Evolutionary conservation across 2,329 filamentous ascomycete species (phyloP).

Genomic region (Botryosphaeria dothidea): DNA sequence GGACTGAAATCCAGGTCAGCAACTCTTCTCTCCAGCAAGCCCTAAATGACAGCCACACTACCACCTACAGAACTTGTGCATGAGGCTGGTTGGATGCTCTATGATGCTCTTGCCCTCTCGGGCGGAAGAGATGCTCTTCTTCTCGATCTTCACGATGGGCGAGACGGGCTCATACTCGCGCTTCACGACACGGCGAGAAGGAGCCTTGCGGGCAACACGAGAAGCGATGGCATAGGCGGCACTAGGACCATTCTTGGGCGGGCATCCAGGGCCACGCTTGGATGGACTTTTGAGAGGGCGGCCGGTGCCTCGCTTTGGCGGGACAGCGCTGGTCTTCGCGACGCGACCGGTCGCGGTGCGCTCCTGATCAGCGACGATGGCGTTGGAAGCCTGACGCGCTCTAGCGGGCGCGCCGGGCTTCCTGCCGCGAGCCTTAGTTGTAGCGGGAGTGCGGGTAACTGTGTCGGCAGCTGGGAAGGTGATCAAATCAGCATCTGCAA

Average conservation of each 20-base stretch:
- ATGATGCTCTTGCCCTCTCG: not conserved
- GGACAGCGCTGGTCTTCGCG: not conserved
- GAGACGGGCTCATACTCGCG: conserved; percentile 1
- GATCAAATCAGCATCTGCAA: not conserved
- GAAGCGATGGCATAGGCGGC: not conserved
- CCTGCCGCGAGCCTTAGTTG: not conserved
- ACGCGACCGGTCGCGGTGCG: not conserved
- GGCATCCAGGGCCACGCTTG: not conserved
- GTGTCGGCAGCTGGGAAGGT: not conserved
- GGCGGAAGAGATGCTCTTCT: not conserved
- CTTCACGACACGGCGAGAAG: not conserved
- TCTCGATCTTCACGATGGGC: not conserved
- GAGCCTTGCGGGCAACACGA: not conserved
- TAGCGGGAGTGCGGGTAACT: not conserved
- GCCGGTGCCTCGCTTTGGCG: not conserved
- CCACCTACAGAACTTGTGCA: not conserved
- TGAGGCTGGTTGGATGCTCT: not conserved
- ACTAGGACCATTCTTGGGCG: not conserved
- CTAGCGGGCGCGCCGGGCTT: not conserved
- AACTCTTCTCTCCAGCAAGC: not conserved
- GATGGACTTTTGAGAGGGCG: not conserved
- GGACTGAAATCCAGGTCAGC: not conserved
- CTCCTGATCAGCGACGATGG: not conserved
- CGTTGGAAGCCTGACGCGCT: not conserved
- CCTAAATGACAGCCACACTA: not conserved